Conservation (phyloP, 768 basidiomycete species). For the Boletus sp. region DNA sequence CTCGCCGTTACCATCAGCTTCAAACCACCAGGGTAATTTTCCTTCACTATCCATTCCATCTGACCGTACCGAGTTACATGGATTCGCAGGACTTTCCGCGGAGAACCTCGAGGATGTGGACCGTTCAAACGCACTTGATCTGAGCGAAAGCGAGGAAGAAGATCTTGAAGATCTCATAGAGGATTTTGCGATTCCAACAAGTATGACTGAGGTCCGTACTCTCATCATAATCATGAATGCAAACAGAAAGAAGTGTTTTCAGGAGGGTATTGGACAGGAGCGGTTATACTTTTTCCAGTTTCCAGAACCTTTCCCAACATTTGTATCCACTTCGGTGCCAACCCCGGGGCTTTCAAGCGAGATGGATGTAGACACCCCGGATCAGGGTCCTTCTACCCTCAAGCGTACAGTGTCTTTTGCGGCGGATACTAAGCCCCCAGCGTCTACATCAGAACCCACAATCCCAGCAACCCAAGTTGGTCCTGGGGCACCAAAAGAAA, state of each 20-base stretch:
- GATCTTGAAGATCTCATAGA: conserved; percentile 75
- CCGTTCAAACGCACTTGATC: conserved; percentile 57
- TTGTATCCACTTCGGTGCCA: conserved; percentile 40
- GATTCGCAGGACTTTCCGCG: conserved; percentile 3
- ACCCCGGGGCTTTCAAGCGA: conserved; percentile 27
- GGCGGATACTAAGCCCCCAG: conserved; percentile 52
- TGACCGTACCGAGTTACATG: neutral
- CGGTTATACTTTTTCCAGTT: conserved; percentile 89
- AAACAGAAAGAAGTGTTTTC: neutral
- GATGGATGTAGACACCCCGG: conserved; percentile 33
- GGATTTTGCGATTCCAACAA: conserved; percentile 52
- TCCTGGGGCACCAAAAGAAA: conserved; percentile 26
- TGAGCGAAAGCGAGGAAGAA: conserved; percentile 75
- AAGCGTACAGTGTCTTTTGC: conserved; percentile 61
- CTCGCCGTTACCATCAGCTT: conserved; percentile 16
- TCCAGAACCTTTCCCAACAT: conserved; percentile 78
- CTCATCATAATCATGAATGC: neutral
- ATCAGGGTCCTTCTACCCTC: conserved; percentile 24
- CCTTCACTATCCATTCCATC: neutral
- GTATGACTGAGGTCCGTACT: conserved; percentile 37
- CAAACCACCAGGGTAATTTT: conserved; percentile 34
- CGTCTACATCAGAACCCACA: conserved; percentile 25
- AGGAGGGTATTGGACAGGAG: conserved; percentile 58
- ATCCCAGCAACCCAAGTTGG: conserved; percentile 18
- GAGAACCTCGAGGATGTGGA: conserved; percentile 37